phyloP scores from a whole-genome alignment of 2,329 filamentous ascomycete genomes.

The Phialophora tarda region DNA sequence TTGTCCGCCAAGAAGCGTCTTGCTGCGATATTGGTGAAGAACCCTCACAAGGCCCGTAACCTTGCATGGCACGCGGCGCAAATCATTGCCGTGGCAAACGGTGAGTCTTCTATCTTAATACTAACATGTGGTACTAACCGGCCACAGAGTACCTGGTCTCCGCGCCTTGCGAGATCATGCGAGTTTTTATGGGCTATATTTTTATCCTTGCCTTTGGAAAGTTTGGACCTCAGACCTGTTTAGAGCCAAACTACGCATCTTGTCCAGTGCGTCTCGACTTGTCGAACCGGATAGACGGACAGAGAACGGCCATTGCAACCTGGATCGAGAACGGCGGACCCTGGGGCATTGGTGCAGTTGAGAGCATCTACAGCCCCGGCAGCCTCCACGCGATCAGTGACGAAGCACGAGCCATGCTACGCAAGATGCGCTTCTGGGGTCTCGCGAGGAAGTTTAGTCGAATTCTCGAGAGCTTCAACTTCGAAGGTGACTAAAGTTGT shows the following conservation, averaged over 20 bases:
- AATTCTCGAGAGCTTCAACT: slow-evolving; percentile 32
- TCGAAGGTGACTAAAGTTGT: slow-evolving; percentile 19
- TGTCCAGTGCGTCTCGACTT: slow-evolving; percentile 29
- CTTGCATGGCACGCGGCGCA: slow-evolving; percentile 39
- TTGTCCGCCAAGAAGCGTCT: slow-evolving; percentile 28
- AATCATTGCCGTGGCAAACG: slow-evolving; percentile 55
- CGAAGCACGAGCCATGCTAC: slow-evolving; percentile 32
- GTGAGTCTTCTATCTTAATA: not conserved
- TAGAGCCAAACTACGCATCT: slow-evolving; percentile 13
- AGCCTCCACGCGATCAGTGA: slow-evolving; percentile 28
- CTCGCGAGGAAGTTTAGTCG: slow-evolving; percentile 32
- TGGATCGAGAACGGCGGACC: slow-evolving; percentile 34
- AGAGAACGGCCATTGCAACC: slow-evolving; percentile 23
- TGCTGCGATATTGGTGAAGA: slow-evolving; percentile 24
- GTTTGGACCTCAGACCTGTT: slow-evolving; percentile 27
- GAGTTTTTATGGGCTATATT: slow-evolving; percentile 36
- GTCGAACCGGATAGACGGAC: slow-evolving; percentile 25
- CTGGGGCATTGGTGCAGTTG: slow-evolving; percentile 28
- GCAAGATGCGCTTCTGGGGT: slow-evolving; percentile 33
- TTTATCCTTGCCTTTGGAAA: slow-evolving; percentile 33
- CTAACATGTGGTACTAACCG: not conserved
- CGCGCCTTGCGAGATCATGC: slow-evolving; percentile 35
- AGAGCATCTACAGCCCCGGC: slow-evolving; percentile 29
- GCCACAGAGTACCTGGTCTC: slow-evolving; percentile 48
- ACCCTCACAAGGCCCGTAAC: slow-evolving; percentile 31